A percentile compares a stretch with the other conserved stretches of the same genome.
Evolutionary conservation across 2,329 filamentous ascomycete species (phyloP).

Genomic region (Geoglossum cookeanum): DNA sequence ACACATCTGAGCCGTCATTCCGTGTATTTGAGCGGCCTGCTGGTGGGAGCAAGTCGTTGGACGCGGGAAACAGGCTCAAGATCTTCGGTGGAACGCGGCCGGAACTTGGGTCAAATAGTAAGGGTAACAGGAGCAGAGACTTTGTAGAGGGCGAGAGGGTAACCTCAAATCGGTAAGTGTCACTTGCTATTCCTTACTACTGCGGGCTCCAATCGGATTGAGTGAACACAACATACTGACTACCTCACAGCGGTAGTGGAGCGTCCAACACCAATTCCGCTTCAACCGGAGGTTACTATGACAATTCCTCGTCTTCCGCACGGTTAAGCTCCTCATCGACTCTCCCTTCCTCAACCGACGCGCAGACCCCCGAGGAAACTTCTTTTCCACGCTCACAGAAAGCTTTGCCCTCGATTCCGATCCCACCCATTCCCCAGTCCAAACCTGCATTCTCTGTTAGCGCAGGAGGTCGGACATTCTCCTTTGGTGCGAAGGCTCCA

Average conservation of each 20-base stretch:
- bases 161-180: slow-evolving; percentile 18
- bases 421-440: slow-evolving; percentile 22
- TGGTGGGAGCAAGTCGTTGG: slow-evolving; percentile 23
- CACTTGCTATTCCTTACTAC: slow-evolving; percentile 19
- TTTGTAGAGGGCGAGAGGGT: slow-evolving; percentile 16
- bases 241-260: slow-evolving; percentile 26
- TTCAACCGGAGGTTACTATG: slow-evolving; percentile 24
- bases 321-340: slow-evolving; percentile 36
- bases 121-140: slow-evolving; percentile 12
- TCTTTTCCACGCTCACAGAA: slow-evolving; percentile 18
- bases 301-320: slow-evolving; percentile 24
- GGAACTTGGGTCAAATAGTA: not conserved
- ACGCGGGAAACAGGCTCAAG: slow-evolving; percentile 1
- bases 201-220: not conserved
- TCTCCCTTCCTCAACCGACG: slow-evolving; percentile 34
- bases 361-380: slow-evolving; percentile 20
- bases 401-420: slow-evolving; percentile 23
- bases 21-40: slow-evolving; percentile 32
- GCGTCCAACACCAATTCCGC: slow-evolving; percentile 26
- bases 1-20: slow-evolving; percentile 28
- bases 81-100: not conserved
- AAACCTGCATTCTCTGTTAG: slow-evolving; percentile 21
- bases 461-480: slow-evolving; percentile 32
- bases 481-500: slow-evolving; percentile 27
- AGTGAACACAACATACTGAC: slow-evolving; percentile 13